phyloP scores from a whole-genome alignment of 176 grass and related monocot genomes.

The Musa schizocarpa region DNA sequence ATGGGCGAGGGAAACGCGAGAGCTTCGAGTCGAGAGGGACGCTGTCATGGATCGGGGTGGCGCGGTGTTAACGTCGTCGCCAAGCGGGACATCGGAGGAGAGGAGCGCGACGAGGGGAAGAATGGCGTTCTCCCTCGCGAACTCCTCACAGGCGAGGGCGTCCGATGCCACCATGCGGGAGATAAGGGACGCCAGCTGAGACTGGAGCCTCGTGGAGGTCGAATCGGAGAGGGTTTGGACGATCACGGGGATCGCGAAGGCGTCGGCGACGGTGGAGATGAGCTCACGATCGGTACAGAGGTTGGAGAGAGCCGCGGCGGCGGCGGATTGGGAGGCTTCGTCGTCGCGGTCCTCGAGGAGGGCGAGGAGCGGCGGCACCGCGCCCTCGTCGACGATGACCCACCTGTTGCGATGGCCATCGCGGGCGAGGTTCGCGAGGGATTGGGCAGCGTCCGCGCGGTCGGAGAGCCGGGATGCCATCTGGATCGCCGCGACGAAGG shows the following conservation, averaged over 20 bases:
- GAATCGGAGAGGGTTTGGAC: conserved; percentile 8
- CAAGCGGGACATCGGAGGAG: conserved; percentile 8
- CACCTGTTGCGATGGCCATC: conserved; percentile 12
- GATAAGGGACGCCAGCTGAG: not conserved
- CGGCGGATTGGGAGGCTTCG: conserved; percentile 6
- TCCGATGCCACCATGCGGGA: conserved; percentile 1
- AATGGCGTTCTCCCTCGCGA: conserved; percentile 11
- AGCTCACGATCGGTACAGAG: conserved; percentile 11
- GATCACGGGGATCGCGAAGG: not conserved
- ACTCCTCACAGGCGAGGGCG: conserved; percentile 5
- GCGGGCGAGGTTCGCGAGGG: conserved; percentile 16
- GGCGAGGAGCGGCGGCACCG: conserved; percentile 15
- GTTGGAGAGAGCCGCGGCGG: conserved; percentile 5
- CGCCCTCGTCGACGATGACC: conserved; percentile 21
- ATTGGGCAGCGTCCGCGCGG: conserved; percentile 17
- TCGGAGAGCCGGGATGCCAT: not conserved
- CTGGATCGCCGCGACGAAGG: conserved; percentile 7
- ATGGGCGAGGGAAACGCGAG: not conserved
- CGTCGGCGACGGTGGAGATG: not conserved
- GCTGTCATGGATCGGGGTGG: not conserved
- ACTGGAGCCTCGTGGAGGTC: conserved; percentile 12
- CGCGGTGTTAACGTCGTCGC: not conserved
- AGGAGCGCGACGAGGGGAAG: conserved; percentile 11
- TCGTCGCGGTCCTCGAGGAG: not conserved
- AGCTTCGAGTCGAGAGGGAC: not conserved